Conservation (phyloP, 2,329 filamentous ascomycete species). For the Fusarium zealandicum region DNA sequence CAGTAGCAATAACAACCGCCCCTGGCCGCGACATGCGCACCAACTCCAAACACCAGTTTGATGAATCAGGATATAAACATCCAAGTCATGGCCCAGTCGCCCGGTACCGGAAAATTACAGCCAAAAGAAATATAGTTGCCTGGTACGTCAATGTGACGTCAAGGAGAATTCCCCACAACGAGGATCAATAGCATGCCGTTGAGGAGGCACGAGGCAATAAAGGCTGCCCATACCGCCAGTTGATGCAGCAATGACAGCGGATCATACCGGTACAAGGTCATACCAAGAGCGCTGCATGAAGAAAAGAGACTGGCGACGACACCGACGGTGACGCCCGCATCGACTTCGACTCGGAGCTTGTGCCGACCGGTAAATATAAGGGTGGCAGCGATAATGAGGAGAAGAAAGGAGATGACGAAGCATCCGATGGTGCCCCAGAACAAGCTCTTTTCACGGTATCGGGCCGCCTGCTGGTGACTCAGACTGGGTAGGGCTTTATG, state of each 20-base stretch:
- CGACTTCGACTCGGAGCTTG: conserved; percentile 73
- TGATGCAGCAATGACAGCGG: conserved; percentile 53
- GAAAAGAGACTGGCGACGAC: conserved; percentile 71
- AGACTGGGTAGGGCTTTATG: conserved; percentile 63
- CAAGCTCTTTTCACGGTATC: conserved; percentile 63
- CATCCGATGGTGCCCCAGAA: conserved; percentile 60
- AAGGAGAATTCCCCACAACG: conserved; percentile 50
- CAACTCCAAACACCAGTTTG: conserved; percentile 27
- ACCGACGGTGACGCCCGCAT: conserved; percentile 74
- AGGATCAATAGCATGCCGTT: conserved; percentile 55
- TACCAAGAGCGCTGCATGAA: conserved; percentile 66
- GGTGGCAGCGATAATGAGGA: conserved; percentile 70
- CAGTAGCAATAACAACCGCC: conserved; percentile 2
- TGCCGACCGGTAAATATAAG: conserved; percentile 73
- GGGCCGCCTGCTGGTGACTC: conserved; percentile 56
- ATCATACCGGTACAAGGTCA: conserved; percentile 62
- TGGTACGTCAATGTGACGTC: conserved; percentile 11
- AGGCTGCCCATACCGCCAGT: conserved; percentile 49
- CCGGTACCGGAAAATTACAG: not conserved
- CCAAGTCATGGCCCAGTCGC: conserved; percentile 13
- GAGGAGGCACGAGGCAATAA: conserved; percentile 49
- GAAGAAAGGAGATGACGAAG: conserved; percentile 66
- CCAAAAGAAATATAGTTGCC: not conserved
- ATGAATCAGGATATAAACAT: conserved; percentile 11
- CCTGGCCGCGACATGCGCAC: conserved; percentile 26